A percentile compares a stretch with the other conserved stretches of the same genome.
Conservation (phyloP, 2,329 filamentous ascomycete species). For the Lecanoromycetidae sp. region DNA sequence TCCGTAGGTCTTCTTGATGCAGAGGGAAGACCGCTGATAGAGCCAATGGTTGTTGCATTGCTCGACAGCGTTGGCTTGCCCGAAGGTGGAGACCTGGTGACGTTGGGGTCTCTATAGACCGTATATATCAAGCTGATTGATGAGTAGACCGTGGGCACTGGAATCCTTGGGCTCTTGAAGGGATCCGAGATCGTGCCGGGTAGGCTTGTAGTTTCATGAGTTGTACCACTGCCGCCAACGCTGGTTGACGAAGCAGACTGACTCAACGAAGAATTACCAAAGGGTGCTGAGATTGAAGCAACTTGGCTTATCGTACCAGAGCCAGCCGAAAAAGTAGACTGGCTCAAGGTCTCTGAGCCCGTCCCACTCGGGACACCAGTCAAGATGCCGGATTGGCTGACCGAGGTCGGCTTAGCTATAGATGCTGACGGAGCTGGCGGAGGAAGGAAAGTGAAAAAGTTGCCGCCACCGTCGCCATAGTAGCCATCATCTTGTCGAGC, state of each 20-base stretch:
- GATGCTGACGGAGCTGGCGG: background rate
- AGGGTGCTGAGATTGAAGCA: background rate
- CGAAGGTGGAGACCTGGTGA: slow-evolving; percentile 3
- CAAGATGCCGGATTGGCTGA: background rate
- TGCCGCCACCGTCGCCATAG: no score
- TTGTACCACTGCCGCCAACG: background rate
- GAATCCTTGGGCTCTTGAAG: background rate
- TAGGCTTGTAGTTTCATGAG: no score
- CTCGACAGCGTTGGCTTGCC: background rate
- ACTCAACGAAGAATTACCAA: background rate
- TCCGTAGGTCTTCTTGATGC: background rate
- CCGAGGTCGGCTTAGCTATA: background rate
- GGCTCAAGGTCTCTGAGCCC: background rate
- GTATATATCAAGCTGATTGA: no score
- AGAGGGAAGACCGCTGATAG: background rate
- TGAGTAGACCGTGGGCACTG: no score
- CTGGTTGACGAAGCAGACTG: background rate
- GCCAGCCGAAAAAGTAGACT: background rate
- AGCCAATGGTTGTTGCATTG: background rate
- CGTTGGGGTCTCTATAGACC: no score
- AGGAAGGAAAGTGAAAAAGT: background rate
- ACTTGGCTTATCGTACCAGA: background rate
- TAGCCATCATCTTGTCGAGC: background rate
- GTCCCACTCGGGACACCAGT: background rate
- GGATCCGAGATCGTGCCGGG: background rate